Base-by-base conservation (phyloP, 2,329 filamentous ascomycete genomes). In the Hypoxylon sp. region DNA sequence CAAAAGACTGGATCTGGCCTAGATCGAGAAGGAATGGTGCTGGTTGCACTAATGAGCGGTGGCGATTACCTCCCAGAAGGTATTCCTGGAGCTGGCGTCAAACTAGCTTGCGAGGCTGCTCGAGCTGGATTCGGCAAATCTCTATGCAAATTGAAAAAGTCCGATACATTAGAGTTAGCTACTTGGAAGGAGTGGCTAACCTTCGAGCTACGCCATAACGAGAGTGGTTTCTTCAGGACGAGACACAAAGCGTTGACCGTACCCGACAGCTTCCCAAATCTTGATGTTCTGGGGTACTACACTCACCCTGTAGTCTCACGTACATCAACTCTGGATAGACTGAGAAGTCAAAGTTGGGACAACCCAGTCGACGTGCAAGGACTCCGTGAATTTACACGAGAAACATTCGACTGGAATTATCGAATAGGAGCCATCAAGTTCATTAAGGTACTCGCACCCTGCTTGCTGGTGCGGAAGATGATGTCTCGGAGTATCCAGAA, bases 61-160 rank as follows among this genome's bases (percentile, higher is more conserved):
- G 96, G 96, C 5, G 96, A 99, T 79, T 99, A 99, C 74, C 84
- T 95, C 0, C 93, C 94, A 0, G 92, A 94, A 61, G 96, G 96
- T 0, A 91, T 99, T 14, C 90, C 92, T 0, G 92, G 93, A 3
- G 97, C 94, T 74, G 96, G 96, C 1, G 89, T 94, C 53, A 97
- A 95, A 76, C 85, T 94, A 10, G 95, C 96, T 0, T 96, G 92
- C 72, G 94, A 98, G 78, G 97, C 96, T 59, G 94, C 94, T 35
- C 89, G 89, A 74, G 96, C 94, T 58, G 94, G 94, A 0, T 98
- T 95, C 79, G 96, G 95, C 1, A 87, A 85, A 64, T 88, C 91
- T 37, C 81, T 98, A 3, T 95, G 92, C 77, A 84, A 81, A 1
- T 80, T 96, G 29, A 86, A 88, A 63, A 84, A 81, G 35, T 84